phyloP scores from a whole-genome alignment of 768 basidiomycete species.

The Russula compacta region DNA sequence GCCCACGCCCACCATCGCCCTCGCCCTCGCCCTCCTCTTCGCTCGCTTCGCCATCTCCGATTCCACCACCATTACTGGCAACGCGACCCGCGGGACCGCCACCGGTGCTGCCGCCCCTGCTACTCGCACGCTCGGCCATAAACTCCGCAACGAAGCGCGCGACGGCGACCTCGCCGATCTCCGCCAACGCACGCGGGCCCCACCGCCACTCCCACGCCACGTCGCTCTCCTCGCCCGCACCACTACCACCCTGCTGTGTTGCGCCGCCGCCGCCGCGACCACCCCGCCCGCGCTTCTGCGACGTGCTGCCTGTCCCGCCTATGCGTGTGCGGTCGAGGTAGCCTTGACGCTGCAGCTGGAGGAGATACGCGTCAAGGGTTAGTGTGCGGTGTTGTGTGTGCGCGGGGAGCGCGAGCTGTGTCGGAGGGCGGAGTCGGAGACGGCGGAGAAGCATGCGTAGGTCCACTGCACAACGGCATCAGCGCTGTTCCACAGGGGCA shows the following conservation, averaged over 20 bases:
- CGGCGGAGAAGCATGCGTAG: conserved; percentile 61
- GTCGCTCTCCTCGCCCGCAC: conserved; percentile 29
- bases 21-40: conserved; percentile 14
- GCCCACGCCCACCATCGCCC: no score
- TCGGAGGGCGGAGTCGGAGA: conserved; percentile 48
- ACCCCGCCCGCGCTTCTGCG: conserved; percentile 42
- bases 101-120: neutral
- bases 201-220: conserved; percentile 70
- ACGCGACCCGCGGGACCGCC: neutral
- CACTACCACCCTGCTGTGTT: conserved; percentile 20
- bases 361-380: conserved; percentile 58
- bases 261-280: conserved; percentile 28
- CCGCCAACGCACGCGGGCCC: conserved; percentile 72
- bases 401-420: conserved; percentile 41
- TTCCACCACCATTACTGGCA: neutral
- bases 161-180: conserved; percentile 72
- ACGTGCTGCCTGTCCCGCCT: conserved; percentile 31
- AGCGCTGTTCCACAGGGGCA: neutral
- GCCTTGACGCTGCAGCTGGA: conserved; percentile 53
- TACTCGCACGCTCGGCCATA: conserved; percentile 41
- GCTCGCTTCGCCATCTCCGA: neutral
- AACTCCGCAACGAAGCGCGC: conserved; percentile 74
- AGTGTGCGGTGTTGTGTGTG: conserved; percentile 42
- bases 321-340: conserved; percentile 65
- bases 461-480: conserved; percentile 41